A percentile compares a stretch with the other conserved stretches of the same genome.
phyloP scores from a whole-genome alignment of 371 early-diverging fungal genomes.

The Apophysomyces trapeziformis region DNA sequence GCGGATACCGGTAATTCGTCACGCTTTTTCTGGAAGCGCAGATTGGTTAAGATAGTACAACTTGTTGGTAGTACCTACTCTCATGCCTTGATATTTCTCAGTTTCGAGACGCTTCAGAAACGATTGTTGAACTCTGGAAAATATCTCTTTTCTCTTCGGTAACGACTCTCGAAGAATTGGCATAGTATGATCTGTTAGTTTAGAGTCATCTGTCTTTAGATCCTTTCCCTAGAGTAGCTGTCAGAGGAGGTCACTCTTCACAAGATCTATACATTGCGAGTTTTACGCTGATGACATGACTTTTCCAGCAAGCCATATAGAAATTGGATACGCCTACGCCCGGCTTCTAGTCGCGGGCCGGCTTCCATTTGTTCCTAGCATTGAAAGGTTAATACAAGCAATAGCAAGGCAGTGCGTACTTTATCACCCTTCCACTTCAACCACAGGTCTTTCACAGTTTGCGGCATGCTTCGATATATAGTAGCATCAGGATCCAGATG shows the following conservation, averaged over 20 bases:
- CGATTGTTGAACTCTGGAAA: constrained; percentile 17
- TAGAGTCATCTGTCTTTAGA: too few relatives aligned
- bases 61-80: constrained; percentile 16
- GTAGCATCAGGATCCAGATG: constrained; percentile 53
- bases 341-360: constrained; percentile 24
- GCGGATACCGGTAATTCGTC: constrained; percentile 64
- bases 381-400: background rate
- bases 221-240: background rate
- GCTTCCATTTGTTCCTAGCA: constrained; percentile 32
- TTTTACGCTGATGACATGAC: constrained; percentile 10
- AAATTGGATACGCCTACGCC: constrained; percentile 33
- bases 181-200: background rate
- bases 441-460: constrained; percentile 73
- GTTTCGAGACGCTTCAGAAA: constrained; percentile 35
- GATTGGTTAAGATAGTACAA: background rate
- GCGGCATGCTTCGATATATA: constrained; percentile 61
- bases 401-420: constrained; percentile 15
- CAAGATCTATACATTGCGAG: constrained; percentile 17
- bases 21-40: constrained; percentile 38
- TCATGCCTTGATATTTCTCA: constrained; percentile 42
- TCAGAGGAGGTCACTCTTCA: background rate
- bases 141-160: constrained; percentile 11
- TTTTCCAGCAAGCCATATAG: constrained; percentile 30
- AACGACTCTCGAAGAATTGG: background rate
- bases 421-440: constrained; percentile 55